Evolutionary conservation across 2,329 filamentous ascomycete species (phyloP).

Genomic region (Ophiostoma novo-ulmi): DNA sequence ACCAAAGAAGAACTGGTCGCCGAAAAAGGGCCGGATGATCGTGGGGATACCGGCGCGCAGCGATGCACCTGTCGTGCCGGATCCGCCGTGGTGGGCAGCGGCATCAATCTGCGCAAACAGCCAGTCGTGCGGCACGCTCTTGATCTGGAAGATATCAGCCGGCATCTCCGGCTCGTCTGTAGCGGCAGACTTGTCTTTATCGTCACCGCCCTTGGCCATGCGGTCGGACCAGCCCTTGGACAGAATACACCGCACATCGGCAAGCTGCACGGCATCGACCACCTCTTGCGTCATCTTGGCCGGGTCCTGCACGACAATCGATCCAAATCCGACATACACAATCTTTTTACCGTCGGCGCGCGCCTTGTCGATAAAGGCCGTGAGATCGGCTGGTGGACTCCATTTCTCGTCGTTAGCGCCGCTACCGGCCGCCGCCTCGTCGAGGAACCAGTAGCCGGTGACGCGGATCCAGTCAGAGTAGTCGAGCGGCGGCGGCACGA

Average conservation of each 20-base stretch:
- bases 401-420: slow-evolving; percentile 43
- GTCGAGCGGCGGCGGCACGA: slow-evolving; percentile 90
- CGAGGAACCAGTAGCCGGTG: slow-evolving; percentile 96
- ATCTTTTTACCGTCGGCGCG: slow-evolving; percentile 79
- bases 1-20: slow-evolving; percentile 96
- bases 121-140: slow-evolving; percentile 93
- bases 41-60: slow-evolving; percentile 87
- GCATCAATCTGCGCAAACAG: slow-evolving; percentile 91
- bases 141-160: slow-evolving; percentile 71
- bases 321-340: slow-evolving; percentile 95
- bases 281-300: slow-evolving; percentile 87
- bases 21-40: slow-evolving; percentile 94
- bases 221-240: slow-evolving; percentile 98
- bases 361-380: slow-evolving; percentile 77
- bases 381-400: slow-evolving; percentile 68
- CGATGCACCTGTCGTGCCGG: slow-evolving; percentile 90
- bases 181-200: slow-evolving; percentile 22
- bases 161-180: background rate
- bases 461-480: slow-evolving; percentile 97
- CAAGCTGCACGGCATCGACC: slow-evolving; percentile 81
- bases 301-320: slow-evolving; percentile 88
- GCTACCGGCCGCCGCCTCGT: slow-evolving; percentile 49
- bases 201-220: slow-evolving; percentile 32
- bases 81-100: slow-evolving; percentile 88
- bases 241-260: slow-evolving; percentile 88